Evolutionary conservation across 1,284 basidiomycete species (phyloP).

Genomic region (Mycena sp.): DNA sequence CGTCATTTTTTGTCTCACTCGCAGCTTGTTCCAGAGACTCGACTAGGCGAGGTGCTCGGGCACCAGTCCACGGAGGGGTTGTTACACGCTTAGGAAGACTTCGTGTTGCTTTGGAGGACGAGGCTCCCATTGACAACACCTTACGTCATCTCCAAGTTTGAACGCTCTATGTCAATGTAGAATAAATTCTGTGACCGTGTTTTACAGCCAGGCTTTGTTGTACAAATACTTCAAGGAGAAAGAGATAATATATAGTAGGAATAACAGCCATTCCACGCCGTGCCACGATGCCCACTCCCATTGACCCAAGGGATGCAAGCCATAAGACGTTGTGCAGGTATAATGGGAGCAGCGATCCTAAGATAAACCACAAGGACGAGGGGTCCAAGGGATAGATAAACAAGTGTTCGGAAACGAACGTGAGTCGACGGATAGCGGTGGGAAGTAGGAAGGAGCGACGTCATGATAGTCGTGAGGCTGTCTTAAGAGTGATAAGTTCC

Average conservation of each 20-base stretch:
- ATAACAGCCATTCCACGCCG: slow-evolving; percentile 25
- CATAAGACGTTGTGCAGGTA: slow-evolving; percentile 9
- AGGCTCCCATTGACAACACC: slow-evolving; percentile 67
- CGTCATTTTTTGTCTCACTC: slow-evolving; percentile 63
- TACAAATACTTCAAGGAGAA: slow-evolving; percentile 29
- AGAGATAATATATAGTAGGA: slow-evolving; percentile 31
- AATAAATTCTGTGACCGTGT: slow-evolving; percentile 25
- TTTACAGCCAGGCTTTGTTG: slow-evolving; percentile 25
- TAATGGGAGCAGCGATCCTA: slow-evolving; percentile 26
- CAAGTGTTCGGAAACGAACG: slow-evolving; percentile 23
- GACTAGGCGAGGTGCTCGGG: slow-evolving; percentile 47
- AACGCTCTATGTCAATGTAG: no score
- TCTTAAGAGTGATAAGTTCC: slow-evolving; percentile 78
- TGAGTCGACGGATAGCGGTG: slow-evolving; percentile 25
- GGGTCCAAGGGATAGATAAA: slow-evolving; percentile 26
- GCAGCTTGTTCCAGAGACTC: slow-evolving; percentile 43
- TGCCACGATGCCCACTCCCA: no score
- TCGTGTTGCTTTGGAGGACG: slow-evolving; percentile 73
- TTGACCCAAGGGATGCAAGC: no score
- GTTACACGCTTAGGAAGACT: slow-evolving; percentile 64
- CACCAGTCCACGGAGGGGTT: slow-evolving; percentile 61
- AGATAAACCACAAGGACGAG: slow-evolving; percentile 22
- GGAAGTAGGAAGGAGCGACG: no score
- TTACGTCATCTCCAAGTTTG: not conserved
- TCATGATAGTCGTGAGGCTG: slow-evolving; percentile 38